Conservation (phyloP, 2,329 filamentous ascomycete genomes). For the Sporothrix curviconia region DNA sequence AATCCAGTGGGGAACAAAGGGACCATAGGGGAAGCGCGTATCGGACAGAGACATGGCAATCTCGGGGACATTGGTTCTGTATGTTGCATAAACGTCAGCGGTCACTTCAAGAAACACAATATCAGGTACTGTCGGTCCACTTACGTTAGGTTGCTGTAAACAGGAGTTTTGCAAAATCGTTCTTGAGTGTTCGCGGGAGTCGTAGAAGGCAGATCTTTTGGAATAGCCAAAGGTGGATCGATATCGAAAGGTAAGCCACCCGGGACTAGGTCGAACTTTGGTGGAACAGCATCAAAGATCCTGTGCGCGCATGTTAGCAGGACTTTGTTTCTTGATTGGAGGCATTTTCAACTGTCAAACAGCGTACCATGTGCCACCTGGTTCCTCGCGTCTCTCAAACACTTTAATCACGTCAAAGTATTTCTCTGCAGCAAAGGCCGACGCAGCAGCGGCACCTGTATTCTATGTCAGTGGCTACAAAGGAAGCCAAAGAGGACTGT, state of each 20-base stretch:
- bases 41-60: constrained; percentile 45
- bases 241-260: constrained; percentile 15
- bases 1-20: constrained; percentile 50
- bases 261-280: constrained; percentile 10
- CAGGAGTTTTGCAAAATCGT: constrained; percentile 15
- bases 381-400: constrained; percentile 36
- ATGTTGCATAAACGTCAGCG: too few relatives aligned
- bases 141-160: constrained; percentile 17
- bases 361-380: constrained; percentile 40
- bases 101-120: too few relatives aligned
- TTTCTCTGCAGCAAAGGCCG: constrained; percentile 39
- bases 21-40: constrained; percentile 57
- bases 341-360: too few relatives aligned
- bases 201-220: constrained; percentile 6
- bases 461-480: not conserved
- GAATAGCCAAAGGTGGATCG: constrained; percentile 14
- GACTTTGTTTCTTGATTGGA: too few relatives aligned
- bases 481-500: not conserved
- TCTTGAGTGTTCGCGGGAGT: constrained; percentile 11
- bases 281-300: constrained; percentile 16
- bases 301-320: too few relatives aligned
- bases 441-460: constrained; percentile 41
- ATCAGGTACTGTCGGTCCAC: not conserved
- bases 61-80: constrained; percentile 49
- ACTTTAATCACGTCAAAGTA: constrained; percentile 37